These are phyloP conservation scores for Lachnellula willkommii DNA, from an alignment of 2,329 filamentous ascomycete species.

Conservation along the genomic window DNA sequence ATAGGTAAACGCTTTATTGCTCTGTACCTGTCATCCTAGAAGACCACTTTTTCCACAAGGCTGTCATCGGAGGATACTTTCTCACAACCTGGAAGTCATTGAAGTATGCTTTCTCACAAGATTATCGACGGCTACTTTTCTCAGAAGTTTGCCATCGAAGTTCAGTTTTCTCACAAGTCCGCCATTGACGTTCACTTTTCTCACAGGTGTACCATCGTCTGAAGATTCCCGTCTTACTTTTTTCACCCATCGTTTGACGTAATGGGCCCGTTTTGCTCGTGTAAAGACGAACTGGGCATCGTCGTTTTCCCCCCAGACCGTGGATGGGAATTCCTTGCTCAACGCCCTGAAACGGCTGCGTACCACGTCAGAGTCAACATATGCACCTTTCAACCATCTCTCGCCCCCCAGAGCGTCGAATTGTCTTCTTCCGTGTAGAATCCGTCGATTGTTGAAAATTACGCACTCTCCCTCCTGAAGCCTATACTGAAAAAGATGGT, in stretches of 20 bases:
- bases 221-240: background rate
- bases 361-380: slow-evolving; percentile 66
- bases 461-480: slow-evolving; percentile 80
- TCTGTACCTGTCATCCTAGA: no score
- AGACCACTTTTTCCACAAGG: no score
- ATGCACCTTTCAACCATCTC: slow-evolving; percentile 81
- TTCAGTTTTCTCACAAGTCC: no score
- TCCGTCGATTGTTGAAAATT: slow-evolving; percentile 82
- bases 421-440: slow-evolving; percentile 75
- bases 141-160: no score
- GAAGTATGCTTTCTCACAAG: no score
- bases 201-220: no score
- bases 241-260: background rate
- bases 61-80: no score
- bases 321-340: background rate
- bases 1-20: no score
- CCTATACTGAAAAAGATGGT: slow-evolving; percentile 63
- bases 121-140: no score
- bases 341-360: slow-evolving; percentile 41
- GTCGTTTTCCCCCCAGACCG: background rate
- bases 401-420: slow-evolving; percentile 66
- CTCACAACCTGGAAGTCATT: no score
- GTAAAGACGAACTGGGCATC: background rate
- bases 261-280: background rate
- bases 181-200: no score